phyloP scores from a whole-genome alignment of 1,139 yeast genomes.

The Tardiomyces depauwii region DNA sequence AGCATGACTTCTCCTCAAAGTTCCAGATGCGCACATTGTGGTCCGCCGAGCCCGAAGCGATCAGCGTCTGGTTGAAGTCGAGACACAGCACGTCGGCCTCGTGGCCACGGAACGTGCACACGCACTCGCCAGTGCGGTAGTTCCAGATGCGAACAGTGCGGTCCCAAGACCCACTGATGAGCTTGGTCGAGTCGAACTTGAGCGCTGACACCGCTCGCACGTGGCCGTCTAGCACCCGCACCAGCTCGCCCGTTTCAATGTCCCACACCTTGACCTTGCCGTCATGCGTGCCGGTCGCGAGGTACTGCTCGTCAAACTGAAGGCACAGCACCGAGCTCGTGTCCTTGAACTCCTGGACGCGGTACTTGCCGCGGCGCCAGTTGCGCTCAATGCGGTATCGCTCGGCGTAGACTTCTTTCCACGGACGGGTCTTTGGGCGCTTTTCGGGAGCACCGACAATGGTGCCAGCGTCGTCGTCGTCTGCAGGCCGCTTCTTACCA shows the following conservation, averaged over 20 bases:
- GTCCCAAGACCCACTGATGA: conserved; percentile 88
- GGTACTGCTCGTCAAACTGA: conserved; percentile 64
- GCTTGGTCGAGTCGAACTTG: conserved; percentile 75
- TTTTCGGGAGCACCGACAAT: conserved; percentile 1
- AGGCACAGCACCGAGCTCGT: conserved; percentile 77
- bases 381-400: conserved; percentile 83
- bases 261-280: conserved; percentile 87
- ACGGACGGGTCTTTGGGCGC: conserved; percentile 52
- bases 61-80: conserved; percentile 65
- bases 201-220: conserved; percentile 74
- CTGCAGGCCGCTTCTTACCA: neutral
- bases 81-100: conserved; percentile 77
- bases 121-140: conserved; percentile 85
- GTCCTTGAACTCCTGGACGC: conserved; percentile 58
- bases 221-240: conserved; percentile 76
- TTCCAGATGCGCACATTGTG: conserved; percentile 92
- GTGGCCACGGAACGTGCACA: conserved; percentile 89
- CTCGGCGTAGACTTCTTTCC: conserved; percentile 93
- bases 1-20: conserved; percentile 84
- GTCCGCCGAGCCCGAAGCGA: conserved; percentile 92
- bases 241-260: conserved; percentile 60
- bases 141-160: conserved; percentile 93
- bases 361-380: conserved; percentile 80
- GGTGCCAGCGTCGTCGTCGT: neutral
- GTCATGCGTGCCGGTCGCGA: conserved; percentile 90